Evolutionary conservation across 202 grass and related monocot species (phyloP).

Genomic region (Dendrocalamus latiflorus): DNA sequence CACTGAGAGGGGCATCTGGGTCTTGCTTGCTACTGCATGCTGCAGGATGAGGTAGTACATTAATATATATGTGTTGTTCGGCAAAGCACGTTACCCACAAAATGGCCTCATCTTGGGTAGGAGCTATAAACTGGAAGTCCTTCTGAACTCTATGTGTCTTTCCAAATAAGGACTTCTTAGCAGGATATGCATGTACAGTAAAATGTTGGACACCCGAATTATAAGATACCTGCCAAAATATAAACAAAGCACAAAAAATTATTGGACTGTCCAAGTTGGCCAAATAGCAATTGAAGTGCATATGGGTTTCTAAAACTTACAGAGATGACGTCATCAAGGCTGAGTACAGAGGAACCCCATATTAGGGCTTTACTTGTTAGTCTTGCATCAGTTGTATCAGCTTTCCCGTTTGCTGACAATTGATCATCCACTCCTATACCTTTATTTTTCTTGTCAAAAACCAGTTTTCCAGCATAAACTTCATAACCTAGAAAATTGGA

Average conservation of each 20-base stretch:
- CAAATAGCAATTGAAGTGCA: conserved; percentile 15
- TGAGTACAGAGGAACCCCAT: conserved; percentile 71
- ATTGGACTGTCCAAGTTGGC: neutral
- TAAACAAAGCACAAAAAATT: no score
- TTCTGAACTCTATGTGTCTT: conserved; percentile 61
- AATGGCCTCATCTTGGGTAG: conserved; percentile 62
- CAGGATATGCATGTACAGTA: conserved; percentile 74
- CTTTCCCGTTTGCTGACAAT: conserved; percentile 36
- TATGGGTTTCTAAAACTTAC: conserved; percentile 62
- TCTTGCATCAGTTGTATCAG: conserved; percentile 51
- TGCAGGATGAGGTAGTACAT: conserved; percentile 55
- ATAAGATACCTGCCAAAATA: no score
- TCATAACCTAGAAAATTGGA: conserved; percentile 91
- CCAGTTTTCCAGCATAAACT: conserved; percentile 74
- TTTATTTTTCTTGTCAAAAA: conserved; percentile 65
- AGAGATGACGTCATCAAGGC: conserved; percentile 74
- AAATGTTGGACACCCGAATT: conserved; percentile 62
- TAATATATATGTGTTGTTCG: conserved; percentile 80
- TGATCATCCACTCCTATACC: conserved; percentile 43
- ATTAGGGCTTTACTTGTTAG: conserved; percentile 89
- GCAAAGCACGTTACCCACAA: conserved; percentile 85
- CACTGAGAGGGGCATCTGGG: no score
- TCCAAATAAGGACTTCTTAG: conserved; percentile 60
- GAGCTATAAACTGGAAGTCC: no score
- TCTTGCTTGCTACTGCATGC: conserved; percentile 51